Percentiles rank a stretch among this genome's conserved stretches.
Conservation (phyloP, 2,329 filamentous ascomycete genomes). For the Mycocentrospora acerina region DNA sequence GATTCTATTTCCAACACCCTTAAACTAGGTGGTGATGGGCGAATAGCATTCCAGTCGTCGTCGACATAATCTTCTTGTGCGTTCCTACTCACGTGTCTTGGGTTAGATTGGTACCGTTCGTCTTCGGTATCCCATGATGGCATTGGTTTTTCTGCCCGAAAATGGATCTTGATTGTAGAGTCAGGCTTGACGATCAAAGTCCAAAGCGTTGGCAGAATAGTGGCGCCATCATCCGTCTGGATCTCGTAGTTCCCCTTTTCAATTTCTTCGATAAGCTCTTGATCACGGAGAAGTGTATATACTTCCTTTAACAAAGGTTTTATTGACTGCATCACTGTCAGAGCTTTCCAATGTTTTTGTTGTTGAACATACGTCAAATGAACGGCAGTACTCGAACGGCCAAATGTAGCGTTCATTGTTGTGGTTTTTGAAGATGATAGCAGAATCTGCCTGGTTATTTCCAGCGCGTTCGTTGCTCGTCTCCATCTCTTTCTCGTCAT, state of each 20-base stretch:
- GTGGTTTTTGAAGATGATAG: slow-evolving; percentile 1
- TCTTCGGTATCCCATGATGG: neutral
- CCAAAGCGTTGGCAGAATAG: slow-evolving; percentile 25
- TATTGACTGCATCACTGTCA: slow-evolving; percentile 8
- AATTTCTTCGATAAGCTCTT: slow-evolving; percentile 7
- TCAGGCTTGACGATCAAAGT: slow-evolving; percentile 10
- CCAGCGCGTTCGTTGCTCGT: neutral
- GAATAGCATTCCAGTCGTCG: neutral
- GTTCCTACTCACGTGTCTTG: neutral
- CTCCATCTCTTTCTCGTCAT: neutral
- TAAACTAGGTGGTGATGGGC: neutral
- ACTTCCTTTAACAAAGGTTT: slow-evolving; percentile 13
- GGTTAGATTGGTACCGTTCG: neutral
- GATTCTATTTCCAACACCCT: neutral
- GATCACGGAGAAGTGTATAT: slow-evolving; percentile 7
- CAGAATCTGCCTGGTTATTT: neutral
- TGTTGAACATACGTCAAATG: slow-evolving; percentile 2
- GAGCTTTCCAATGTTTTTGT: neutral
- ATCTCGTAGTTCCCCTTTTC: slow-evolving; percentile 15
- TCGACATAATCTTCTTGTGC: neutral
- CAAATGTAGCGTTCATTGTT: neutral
- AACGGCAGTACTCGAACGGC: slow-evolving; percentile 1
- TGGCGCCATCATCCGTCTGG: slow-evolving; percentile 6
- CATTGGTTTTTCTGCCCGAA: neutral
- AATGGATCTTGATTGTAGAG: slow-evolving; percentile 5